These are phyloP conservation scores for Zygnema cylindricum DNA, from an alignment of 139 green algal species.

Conservation along the genomic window DNA sequence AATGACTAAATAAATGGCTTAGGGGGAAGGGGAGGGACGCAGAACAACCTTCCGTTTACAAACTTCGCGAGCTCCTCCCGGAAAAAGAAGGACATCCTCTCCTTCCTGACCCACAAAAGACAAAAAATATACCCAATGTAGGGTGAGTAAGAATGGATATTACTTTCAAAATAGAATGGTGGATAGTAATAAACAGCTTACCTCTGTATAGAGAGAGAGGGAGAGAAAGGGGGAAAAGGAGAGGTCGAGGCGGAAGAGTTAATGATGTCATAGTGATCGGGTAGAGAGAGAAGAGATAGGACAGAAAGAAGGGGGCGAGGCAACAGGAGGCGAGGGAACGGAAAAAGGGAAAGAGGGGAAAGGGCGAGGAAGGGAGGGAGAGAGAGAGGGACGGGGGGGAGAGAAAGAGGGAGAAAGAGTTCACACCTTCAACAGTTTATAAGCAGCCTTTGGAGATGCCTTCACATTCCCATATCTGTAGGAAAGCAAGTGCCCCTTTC, in stretches of 20 bases:
- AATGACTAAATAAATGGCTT: no score
- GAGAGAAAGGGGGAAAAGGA: constrained; percentile 39
- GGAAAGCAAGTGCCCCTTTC: constrained; percentile 67
- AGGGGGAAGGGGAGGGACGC: no score
- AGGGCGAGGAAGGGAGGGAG: no score
- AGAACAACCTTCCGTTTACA: constrained; percentile 55
- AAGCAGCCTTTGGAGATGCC: constrained; percentile 74
- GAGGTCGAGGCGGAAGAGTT: neutral
- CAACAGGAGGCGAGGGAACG: no score
- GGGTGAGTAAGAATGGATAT: no score
- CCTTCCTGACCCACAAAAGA: constrained; percentile 2
- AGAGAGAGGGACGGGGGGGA: neutral
- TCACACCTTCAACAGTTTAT: constrained; percentile 68
- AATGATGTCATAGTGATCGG: constrained; percentile 63
- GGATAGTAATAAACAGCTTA: no score
- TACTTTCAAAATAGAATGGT: no score
- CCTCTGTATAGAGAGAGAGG: neutral
- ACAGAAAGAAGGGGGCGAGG: no score
- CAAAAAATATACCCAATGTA: no score
- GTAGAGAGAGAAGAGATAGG: no score
- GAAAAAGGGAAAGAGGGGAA: no score
- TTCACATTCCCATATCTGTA: constrained; percentile 77
- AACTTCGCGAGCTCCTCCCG: constrained; percentile 70
- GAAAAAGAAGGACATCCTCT: constrained; percentile 65
- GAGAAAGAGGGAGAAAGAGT: constrained; percentile 39